Conservation (phyloP, 371 early-diverging fungal species). For the Apophysomyces elegans region DNA sequence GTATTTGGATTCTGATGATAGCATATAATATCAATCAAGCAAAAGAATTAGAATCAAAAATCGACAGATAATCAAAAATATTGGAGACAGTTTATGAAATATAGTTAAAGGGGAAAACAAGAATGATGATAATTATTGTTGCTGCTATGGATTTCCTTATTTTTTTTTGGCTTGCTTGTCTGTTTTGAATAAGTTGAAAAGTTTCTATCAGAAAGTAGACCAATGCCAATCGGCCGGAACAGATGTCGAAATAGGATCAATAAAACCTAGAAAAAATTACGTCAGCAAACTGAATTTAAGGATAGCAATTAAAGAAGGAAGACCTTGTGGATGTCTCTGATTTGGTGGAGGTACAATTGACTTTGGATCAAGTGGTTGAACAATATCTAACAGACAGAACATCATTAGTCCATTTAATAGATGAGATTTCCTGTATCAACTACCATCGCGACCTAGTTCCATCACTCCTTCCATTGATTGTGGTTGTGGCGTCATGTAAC, state of each 20-base stretch:
- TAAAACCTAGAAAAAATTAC: conserved; percentile 9
- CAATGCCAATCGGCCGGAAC: conserved; percentile 29
- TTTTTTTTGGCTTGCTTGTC: too few species aligned
- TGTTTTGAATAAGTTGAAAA: neutral
- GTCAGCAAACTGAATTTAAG: neutral
- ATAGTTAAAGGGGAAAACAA: too few species aligned
- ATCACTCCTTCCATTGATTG: conserved; percentile 56
- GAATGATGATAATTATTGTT: too few species aligned
- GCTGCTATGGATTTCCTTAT: too few species aligned
- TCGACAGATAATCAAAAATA: too few species aligned
- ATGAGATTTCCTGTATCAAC: neutral
- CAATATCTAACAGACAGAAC: conserved; percentile 36
- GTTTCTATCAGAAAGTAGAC: conserved; percentile 21
- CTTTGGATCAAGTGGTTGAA: conserved; percentile 25
- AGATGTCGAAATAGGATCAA: conserved; percentile 23
- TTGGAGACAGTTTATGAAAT: too few species aligned
- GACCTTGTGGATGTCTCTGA: conserved; percentile 13
- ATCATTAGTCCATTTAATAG: neutral
- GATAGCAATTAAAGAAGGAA: neutral
- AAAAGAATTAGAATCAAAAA: too few species aligned
- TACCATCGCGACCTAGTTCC: conserved; percentile 56
- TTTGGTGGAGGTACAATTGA: conserved; percentile 14
- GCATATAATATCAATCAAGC: too few species aligned
- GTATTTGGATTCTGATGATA: too few species aligned
- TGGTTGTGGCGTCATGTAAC: conserved; percentile 54